These are phyloP conservation scores for Geosmithia morbida DNA, from an alignment of 2,329 filamentous ascomycete genomes.

Conservation along the genomic window DNA sequence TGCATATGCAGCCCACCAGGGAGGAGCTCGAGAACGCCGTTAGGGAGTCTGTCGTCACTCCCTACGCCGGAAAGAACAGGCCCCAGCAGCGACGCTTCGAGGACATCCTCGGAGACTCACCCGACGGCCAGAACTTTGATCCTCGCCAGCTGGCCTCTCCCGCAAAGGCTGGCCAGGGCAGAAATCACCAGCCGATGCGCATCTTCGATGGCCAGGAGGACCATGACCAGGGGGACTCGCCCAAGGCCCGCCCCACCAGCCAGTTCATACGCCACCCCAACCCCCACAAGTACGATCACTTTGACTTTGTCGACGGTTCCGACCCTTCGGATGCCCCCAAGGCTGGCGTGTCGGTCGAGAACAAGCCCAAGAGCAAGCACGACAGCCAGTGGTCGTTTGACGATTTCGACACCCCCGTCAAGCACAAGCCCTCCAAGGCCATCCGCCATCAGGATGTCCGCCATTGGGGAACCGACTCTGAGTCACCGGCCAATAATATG, in stretches of 20 bases:
- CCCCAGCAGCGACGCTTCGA: slow-evolving; percentile 53
- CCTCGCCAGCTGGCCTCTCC: slow-evolving; percentile 31
- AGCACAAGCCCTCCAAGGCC: slow-evolving; percentile 45
- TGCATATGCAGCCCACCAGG: slow-evolving; percentile 56
- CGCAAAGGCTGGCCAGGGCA: slow-evolving; percentile 37
- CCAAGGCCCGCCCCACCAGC: slow-evolving; percentile 22
- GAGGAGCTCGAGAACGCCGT: slow-evolving; percentile 43
- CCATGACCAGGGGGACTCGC: slow-evolving; percentile 21
- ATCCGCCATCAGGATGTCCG: slow-evolving; percentile 54
- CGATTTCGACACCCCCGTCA: slow-evolving; percentile 74
- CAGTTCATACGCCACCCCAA: slow-evolving; percentile 44
- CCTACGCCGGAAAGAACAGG: slow-evolving; percentile 40
- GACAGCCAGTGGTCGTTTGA: slow-evolving; percentile 74
- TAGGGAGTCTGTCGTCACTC: slow-evolving; percentile 38
- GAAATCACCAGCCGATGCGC: slow-evolving; percentile 48
- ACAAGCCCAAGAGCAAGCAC: slow-evolving; percentile 44
- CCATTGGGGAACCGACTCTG: slow-evolving; percentile 65
- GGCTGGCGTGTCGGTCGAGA: slow-evolving; percentile 22
- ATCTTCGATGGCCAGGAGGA: slow-evolving; percentile 44
- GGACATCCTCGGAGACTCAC: slow-evolving; percentile 52
- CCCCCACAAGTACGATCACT: slow-evolving; percentile 72
- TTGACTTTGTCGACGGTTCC: slow-evolving; percentile 60
- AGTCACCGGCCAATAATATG: slow-evolving; percentile 20
- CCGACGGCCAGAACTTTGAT: slow-evolving; percentile 19
- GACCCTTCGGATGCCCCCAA: slow-evolving; percentile 32